Percentiles rank a stretch among this genome's conserved stretches.
Conservation (phyloP, 371 early-diverging fungal species). For the Mucor saturninus region DNA sequence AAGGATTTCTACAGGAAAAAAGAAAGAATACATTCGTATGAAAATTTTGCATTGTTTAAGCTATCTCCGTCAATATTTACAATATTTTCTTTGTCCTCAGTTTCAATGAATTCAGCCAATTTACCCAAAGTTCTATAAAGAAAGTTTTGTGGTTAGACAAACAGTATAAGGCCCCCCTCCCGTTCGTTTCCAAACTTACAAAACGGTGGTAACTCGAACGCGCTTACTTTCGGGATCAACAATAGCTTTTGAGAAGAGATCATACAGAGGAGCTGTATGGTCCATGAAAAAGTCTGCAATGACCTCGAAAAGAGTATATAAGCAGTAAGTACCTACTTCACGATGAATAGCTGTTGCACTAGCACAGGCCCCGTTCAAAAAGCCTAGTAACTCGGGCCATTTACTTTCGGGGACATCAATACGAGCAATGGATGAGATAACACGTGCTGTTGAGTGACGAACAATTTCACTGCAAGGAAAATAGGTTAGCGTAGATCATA, state of each 20-base stretch:
- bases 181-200: conserved; percentile 39
- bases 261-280: conserved; percentile 68
- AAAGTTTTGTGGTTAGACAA: background rate
- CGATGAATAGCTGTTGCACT: conserved; percentile 77
- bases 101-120: conserved; percentile 83
- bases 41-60: no score
- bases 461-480: conserved; percentile 61
- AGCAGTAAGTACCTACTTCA: conserved; percentile 84
- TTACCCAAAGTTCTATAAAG: conserved; percentile 73
- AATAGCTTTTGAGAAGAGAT: conserved; percentile 74
- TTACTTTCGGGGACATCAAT: conserved; percentile 76
- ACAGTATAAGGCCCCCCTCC: background rate
- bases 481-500: background rate
- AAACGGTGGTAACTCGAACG: conserved; percentile 80
- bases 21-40: background rate
- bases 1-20: conserved; percentile 54
- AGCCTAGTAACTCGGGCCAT: conserved; percentile 82
- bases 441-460: conserved; percentile 83
- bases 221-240: conserved; percentile 83
- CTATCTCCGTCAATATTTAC: conserved; percentile 33
- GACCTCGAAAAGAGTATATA: conserved; percentile 84
- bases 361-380: conserved; percentile 77
- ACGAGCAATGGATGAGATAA: conserved; percentile 86
- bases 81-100: conserved; percentile 69
- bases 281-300: conserved; percentile 76